Evolutionary conservation across 768 basidiomycete species (phyloP).

Genomic region (Lactarius sanguifluus): DNA sequence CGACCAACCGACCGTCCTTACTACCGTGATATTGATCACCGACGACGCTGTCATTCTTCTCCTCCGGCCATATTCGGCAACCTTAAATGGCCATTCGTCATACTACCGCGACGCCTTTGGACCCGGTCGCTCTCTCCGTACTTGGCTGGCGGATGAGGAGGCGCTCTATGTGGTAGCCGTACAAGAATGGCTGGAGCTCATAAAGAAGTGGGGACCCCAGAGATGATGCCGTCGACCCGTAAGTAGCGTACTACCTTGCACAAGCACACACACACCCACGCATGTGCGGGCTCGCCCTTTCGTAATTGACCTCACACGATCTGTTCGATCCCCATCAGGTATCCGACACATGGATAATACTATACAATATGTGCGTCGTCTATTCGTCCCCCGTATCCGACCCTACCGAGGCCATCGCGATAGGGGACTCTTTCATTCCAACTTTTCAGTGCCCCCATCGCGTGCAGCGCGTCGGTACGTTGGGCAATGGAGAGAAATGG

Average conservation of each 20-base stretch:
- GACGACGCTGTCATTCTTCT: neutral
- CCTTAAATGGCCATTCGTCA: neutral
- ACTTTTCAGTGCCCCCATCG: conserved; percentile 48
- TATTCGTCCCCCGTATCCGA: no score
- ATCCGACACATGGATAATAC: neutral
- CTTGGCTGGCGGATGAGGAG: conserved; percentile 17
- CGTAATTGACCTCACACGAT: neutral
- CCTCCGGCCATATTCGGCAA: neutral
- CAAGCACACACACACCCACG: no score
- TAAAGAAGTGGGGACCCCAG: conserved; percentile 19
- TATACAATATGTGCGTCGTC: conserved; percentile 5
- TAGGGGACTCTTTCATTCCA: conserved; percentile 52
- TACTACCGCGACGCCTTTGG: conserved; percentile 12
- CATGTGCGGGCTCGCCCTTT: neutral
- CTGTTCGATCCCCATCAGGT: conserved; percentile 4
- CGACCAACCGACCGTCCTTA: neutral
- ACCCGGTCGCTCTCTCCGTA: neutral
- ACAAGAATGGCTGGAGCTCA: conserved; percentile 7
- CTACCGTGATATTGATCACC: neutral
- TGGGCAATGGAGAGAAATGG: no score
- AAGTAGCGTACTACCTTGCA: neutral
- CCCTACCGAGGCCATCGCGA: neutral
- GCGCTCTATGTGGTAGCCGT: neutral
- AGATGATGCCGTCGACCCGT: conserved; percentile 9
- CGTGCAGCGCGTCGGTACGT: conserved; percentile 36